phyloP scores from a whole-genome alignment of 805 yeast genomes.

The Debaryomyces maramus region DNA sequence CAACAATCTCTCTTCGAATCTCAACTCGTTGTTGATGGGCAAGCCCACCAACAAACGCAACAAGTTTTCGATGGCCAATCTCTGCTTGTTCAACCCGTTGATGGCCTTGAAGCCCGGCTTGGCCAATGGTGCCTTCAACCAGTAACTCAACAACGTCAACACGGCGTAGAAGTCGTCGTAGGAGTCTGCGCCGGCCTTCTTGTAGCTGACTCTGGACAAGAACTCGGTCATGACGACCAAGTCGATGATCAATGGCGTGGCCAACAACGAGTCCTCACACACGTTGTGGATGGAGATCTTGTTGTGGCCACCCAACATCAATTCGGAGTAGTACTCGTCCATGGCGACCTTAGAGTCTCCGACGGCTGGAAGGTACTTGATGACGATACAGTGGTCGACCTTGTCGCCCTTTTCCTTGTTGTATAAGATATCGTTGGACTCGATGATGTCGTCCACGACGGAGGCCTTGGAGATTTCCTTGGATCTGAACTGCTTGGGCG shows the following conservation, averaged over 20 bases:
- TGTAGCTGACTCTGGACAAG: slow-evolving; percentile 81
- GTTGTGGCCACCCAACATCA: slow-evolving; percentile 97
- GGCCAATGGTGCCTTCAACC: slow-evolving; percentile 96
- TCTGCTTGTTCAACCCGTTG: slow-evolving; percentile 93
- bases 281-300: slow-evolving; percentile 92
- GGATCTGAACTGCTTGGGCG: slow-evolving; percentile 91
- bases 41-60: slow-evolving; percentile 87
- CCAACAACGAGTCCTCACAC: slow-evolving; percentile 93
- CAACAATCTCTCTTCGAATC: slow-evolving; percentile 85
- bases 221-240: slow-evolving; percentile 88
- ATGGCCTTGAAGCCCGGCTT: slow-evolving; percentile 88
- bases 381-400: slow-evolving; percentile 93
- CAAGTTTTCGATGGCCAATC: slow-evolving; percentile 88
- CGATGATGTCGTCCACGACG: slow-evolving; percentile 92
- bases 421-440: slow-evolving; percentile 80
- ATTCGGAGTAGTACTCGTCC: slow-evolving; percentile 96
- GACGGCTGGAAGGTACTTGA: slow-evolving; percentile 90
- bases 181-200: slow-evolving; percentile 48
- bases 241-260: slow-evolving; percentile 92
- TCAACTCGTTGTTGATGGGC: slow-evolving; percentile 85
- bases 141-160: slow-evolving; percentile 82
- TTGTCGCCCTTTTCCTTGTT: slow-evolving; percentile 73
- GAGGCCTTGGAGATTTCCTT: slow-evolving; percentile 93
- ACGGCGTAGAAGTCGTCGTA: slow-evolving; percentile 79
- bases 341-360: slow-evolving; percentile 97